Base-by-base conservation (phyloP, 2,329 filamentous ascomycete genomes). In the Microcyclosporella mali region DNA sequence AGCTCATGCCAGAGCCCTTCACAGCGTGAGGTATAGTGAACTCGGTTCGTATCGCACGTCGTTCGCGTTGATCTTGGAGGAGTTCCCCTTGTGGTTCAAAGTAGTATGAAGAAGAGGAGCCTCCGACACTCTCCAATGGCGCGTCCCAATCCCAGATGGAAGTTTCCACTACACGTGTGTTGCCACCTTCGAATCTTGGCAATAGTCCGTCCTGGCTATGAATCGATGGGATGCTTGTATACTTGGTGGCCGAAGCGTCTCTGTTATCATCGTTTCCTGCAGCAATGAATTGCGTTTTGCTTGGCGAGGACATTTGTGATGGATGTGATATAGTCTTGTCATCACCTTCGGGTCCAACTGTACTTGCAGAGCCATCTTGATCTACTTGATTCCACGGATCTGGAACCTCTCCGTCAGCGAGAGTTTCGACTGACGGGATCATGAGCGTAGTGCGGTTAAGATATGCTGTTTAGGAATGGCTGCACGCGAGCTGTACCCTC, bases 1-100 rank as follows among this genome's bases (percentile, higher is more conserved):
- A 49, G 36, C 31, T 40, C 16, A 39, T 18, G 28, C 35, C 21
- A n/a, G 40, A 38, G 28, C 39, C 33, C 14, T 15, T 16, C 11
- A 56, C 40, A 7, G 51, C 44, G 18, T 58, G 55, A 9, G 67
- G 66, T 27, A 67, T 66, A 49, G 43, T 63, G 54, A 68, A 69
- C 43, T 70, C 64, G 48, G 21, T 33, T 12, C 51, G 43, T 9
- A 56, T 41, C 4, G 47, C 38, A n/a, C 45, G 50, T 44, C 62
- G 61, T 27, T 56, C 51, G 40, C 57, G 60, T 18, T 68, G 60
- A 16, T 67, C 64, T 38, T 64, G 62, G 12, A 64, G 50, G n/a
- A 70, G 60, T 52, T 71, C 68, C 33, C 68, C 69, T 53, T 70
- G 68, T 3, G 67, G 68, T 45, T 71, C 68, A 61, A 67, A 70